These are phyloP conservation scores for Acacia pycnantha DNA, from an alignment of 331 rosid species.

Conservation along the genomic window DNA sequence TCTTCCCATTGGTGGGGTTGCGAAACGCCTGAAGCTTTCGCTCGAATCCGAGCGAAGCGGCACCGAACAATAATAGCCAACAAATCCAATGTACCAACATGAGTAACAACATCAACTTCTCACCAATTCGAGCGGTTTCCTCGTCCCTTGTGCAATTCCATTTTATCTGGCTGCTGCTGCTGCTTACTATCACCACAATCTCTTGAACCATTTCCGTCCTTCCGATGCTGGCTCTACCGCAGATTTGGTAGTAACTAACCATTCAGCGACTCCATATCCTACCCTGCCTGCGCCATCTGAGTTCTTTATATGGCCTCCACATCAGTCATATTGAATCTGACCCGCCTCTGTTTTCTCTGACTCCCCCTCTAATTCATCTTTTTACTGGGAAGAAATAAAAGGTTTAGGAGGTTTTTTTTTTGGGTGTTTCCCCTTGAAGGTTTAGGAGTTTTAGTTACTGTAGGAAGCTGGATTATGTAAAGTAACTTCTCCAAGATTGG, in stretches of 20 bases:
- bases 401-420: conserved; percentile 30
- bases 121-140: conserved; percentile 47
- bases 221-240: conserved; percentile 29
- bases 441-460: conserved; percentile 25
- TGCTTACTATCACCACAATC: conserved; percentile 63
- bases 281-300: conserved; percentile 55
- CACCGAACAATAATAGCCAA: conserved; percentile 35
- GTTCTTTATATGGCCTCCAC: conserved; percentile 87
- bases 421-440: conserved; percentile 21
- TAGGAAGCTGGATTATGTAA: conserved; percentile 44
- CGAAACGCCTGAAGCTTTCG: conserved; percentile 83
- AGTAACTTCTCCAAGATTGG: conserved; percentile 22
- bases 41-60: conserved; percentile 66
- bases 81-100: conserved; percentile 42
- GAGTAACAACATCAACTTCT: conserved; percentile 61
- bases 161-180: conserved; percentile 60
- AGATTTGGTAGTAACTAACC: conserved; percentile 31
- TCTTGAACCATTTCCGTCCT: conserved; percentile 63
- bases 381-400: conserved; percentile 29
- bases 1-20: conserved; percentile 88
- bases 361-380: conserved; percentile 31
- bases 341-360: conserved; percentile 28
- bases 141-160: conserved; percentile 71
- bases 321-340: conserved; percentile 66
- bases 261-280: conserved; percentile 32